Percentiles rank a stretch among this genome's conserved stretches.
These are phyloP conservation scores for Rubia tinctorum DNA, from an alignment of 305 asterid species.

Conservation along the genomic window DNA sequence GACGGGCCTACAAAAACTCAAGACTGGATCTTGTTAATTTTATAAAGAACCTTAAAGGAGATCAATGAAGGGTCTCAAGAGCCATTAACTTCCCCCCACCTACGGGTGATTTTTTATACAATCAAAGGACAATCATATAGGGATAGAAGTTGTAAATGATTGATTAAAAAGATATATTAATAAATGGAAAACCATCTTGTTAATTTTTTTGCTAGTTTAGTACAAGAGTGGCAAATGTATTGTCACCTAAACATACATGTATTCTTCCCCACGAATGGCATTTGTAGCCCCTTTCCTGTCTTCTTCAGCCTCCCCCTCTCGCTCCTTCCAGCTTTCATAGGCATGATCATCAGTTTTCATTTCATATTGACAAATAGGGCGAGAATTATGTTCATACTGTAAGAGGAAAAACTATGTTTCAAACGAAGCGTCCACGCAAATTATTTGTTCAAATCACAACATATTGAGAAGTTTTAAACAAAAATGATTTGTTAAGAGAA, in stretches of 20 bases:
- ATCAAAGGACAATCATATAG: too few species aligned
- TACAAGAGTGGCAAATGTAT: not conserved
- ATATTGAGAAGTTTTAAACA: not conserved
- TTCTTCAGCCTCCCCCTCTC: constrained; percentile 93
- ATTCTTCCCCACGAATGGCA: constrained; percentile 92
- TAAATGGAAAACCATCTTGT: not conserved
- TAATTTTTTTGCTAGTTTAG: not conserved
- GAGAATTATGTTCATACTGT: constrained; percentile 90
- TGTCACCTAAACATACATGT: constrained; percentile 75
- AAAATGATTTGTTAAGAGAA: not conserved
- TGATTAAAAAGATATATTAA: not conserved
- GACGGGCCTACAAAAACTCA: too few species aligned
- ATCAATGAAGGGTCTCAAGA: too few species aligned
- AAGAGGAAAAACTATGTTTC: not conserved
- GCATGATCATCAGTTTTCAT: constrained; percentile 85
- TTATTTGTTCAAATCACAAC: not conserved
- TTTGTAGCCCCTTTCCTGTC: constrained; percentile 96
- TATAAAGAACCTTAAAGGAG: too few species aligned
- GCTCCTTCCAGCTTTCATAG: constrained; percentile 89
- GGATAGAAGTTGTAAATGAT: too few species aligned
- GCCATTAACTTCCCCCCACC: too few species aligned
- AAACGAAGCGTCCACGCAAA: not conserved
- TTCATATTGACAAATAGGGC: constrained; percentile 94
- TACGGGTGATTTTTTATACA: too few species aligned
- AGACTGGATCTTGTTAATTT: too few species aligned